Evolutionary conservation across 73 alveolate species (phyloP).

Genomic region (Strombidium stylifer): DNA sequence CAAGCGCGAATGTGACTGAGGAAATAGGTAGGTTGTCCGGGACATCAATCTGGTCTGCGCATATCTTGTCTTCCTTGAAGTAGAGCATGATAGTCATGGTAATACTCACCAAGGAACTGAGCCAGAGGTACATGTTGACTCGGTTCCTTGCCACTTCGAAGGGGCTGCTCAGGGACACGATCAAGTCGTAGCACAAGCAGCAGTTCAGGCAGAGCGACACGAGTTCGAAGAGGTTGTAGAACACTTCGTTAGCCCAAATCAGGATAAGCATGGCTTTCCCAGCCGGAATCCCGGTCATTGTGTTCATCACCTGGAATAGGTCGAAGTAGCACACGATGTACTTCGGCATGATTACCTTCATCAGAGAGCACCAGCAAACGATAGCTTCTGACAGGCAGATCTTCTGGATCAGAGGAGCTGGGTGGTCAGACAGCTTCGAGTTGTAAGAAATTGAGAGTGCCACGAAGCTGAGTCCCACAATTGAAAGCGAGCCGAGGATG

Average conservation of each 20-base stretch:
- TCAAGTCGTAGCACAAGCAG: constrained; percentile 5
- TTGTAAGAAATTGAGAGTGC: constrained; percentile 28
- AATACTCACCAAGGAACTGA: too few species aligned
- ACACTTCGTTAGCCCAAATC: too few species aligned
- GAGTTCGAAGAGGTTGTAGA: background rate
- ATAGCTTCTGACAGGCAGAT: constrained; percentile 34
- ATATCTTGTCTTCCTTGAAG: too few species aligned
- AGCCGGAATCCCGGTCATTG: too few species aligned
- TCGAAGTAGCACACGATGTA: constrained; percentile 46
- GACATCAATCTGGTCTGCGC: too few species aligned
- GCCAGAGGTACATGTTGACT: constrained; percentile 16
- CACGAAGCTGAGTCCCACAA: too few species aligned
- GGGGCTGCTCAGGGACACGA: constrained; percentile 15
- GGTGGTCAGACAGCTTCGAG: constrained; percentile 26
- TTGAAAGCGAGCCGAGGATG: too few species aligned
- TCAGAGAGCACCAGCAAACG: constrained; percentile 24
- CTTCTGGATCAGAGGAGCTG: constrained; percentile 21
- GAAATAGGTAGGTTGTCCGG: too few species aligned
- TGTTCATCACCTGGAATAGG: too few species aligned
- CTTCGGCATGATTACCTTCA: constrained; percentile 27
- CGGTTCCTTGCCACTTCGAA: constrained; percentile 22
- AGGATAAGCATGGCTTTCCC: too few species aligned
- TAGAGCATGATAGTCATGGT: too few species aligned
- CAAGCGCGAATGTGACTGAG: too few species aligned
- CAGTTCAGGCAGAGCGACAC: background rate